Conservation (phyloP, 495 filamentous ascomycete species). For the Cercophora samala region DNA sequence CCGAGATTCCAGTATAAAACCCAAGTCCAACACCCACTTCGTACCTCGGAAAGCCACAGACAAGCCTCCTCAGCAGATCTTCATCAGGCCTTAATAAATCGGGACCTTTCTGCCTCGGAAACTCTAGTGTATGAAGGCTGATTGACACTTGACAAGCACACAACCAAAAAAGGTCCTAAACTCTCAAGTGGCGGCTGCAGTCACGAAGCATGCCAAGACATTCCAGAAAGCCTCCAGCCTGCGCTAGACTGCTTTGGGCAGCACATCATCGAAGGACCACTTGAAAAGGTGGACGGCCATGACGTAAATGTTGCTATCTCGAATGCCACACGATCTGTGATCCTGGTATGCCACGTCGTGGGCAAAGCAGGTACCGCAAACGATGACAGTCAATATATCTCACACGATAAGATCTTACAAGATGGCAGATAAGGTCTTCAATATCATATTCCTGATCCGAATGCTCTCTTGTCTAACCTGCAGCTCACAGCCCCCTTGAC, state of each 20-base stretch:
- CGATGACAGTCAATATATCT: too few species aligned
- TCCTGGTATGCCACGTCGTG: too few species aligned
- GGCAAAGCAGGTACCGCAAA: too few species aligned
- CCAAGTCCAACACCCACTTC: not conserved
- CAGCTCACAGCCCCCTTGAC: too few species aligned
- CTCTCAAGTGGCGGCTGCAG: not conserved
- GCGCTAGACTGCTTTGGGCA: slow-evolving; percentile 6
- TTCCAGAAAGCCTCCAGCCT: not conserved
- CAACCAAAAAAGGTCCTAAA: not conserved
- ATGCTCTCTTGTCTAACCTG: not conserved
- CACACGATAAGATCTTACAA: too few species aligned
- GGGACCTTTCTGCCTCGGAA: not conserved
- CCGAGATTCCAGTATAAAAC: not conserved
- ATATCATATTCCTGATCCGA: too few species aligned
- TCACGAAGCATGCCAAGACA: not conserved
- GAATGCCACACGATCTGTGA: not conserved
- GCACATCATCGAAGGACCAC: not conserved
- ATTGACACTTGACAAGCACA: not conserved
- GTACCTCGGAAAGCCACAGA: not conserved
- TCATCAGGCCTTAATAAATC: not conserved
- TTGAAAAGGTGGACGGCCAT: not conserved
- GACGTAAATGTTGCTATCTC: slow-evolving; percentile 15
- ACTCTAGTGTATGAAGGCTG: not conserved
- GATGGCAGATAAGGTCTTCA: too few species aligned
- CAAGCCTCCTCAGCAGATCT: not conserved